A percentile compares a stretch with the other conserved stretches of the same genome.
These are phyloP conservation scores for Aspergillus jensenii DNA, from an alignment of 2,329 filamentous ascomycete genomes.

Conservation along the genomic window DNA sequence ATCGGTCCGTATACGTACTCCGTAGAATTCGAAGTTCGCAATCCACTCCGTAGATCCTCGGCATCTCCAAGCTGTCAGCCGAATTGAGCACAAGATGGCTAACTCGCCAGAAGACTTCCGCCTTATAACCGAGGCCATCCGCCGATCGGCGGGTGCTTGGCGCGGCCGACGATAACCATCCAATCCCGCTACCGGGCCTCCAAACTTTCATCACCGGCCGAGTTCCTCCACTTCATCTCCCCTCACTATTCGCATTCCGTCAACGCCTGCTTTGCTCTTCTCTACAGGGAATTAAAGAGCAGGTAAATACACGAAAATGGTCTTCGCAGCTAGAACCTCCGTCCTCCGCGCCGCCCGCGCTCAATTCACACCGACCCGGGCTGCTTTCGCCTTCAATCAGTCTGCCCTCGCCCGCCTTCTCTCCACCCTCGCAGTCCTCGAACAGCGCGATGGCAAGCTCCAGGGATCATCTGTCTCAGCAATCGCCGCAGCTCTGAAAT, in stretches of 20 bases:
- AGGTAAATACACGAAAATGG: conserved; percentile 21
- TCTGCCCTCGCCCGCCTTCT: conserved; percentile 68
- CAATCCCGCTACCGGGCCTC: conserved; percentile 12
- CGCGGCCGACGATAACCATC: conserved; percentile 35
- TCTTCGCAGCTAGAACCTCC: conserved; percentile 39
- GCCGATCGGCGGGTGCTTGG: conserved; percentile 36
- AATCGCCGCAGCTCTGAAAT: conserved; percentile 79
- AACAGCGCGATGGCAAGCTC: conserved; percentile 88
- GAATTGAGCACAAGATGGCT: too few relatives aligned
- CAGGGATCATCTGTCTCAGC: conserved; percentile 79
- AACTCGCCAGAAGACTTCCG: conserved; percentile 1
- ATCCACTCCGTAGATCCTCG: not conserved
- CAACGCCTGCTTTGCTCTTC: not conserved
- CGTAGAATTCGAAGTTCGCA: not conserved
- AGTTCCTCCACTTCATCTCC: not conserved
- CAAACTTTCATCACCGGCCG: conserved; percentile 5
- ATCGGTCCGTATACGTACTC: not conserved
- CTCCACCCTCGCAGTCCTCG: conserved; percentile 86
- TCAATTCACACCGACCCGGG: conserved; percentile 44
- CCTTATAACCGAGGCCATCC: conserved; percentile 33
- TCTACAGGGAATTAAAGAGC: not conserved
- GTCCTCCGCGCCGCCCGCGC: conserved; percentile 45
- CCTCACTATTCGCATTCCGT: not conserved
- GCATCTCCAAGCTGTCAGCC: not conserved
- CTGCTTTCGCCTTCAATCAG: conserved; percentile 34